These are phyloP conservation scores for Penicillium sp. DNA, from an alignment of 2,329 filamentous ascomycete genomes.

Conservation along the genomic window DNA sequence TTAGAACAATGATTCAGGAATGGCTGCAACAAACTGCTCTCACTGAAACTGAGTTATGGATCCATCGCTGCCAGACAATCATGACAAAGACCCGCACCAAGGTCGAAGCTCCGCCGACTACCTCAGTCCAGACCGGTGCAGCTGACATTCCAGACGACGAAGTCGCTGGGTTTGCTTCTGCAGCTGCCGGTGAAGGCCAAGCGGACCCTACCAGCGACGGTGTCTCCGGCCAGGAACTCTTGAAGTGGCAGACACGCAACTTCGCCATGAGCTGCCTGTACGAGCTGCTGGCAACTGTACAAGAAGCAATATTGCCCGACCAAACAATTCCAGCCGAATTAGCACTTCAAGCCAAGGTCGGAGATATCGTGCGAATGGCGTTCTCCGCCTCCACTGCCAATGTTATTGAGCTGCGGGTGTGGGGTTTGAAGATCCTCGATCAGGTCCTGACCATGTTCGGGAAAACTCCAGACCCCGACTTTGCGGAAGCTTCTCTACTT, in stretches of 20 bases:
- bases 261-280: constrained; percentile 90
- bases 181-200: constrained; percentile 62
- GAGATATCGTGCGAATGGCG: constrained; percentile 92
- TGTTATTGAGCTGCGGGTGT: constrained; percentile 84
- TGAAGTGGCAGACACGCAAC: constrained; percentile 93
- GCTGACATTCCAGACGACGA: constrained; percentile 95
- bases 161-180: constrained; percentile 90
- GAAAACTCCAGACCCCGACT: constrained; percentile 92
- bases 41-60: constrained; percentile 77
- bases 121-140: constrained; percentile 47
- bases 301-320: constrained; percentile 75
- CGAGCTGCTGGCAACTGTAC: constrained; percentile 77
- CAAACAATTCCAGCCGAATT: constrained; percentile 76
- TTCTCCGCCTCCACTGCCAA: constrained; percentile 96
- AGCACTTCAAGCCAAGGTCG: constrained; percentile 78
- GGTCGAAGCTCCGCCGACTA: constrained; percentile 45
- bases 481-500: constrained; percentile 91
- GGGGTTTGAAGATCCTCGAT: constrained; percentile 91
- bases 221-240: constrained; percentile 73
- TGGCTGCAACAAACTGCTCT: constrained; percentile 92
- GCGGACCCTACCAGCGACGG: constrained; percentile 53
- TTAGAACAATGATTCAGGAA: constrained; percentile 85
- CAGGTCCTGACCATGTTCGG: constrained; percentile 95
- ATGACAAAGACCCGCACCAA: constrained; percentile 83
- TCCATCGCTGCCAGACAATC: constrained; percentile 83